Evolutionary conservation across 1,284 basidiomycete genomes (phyloP).

Genomic region (Pholiota adiposa): DNA sequence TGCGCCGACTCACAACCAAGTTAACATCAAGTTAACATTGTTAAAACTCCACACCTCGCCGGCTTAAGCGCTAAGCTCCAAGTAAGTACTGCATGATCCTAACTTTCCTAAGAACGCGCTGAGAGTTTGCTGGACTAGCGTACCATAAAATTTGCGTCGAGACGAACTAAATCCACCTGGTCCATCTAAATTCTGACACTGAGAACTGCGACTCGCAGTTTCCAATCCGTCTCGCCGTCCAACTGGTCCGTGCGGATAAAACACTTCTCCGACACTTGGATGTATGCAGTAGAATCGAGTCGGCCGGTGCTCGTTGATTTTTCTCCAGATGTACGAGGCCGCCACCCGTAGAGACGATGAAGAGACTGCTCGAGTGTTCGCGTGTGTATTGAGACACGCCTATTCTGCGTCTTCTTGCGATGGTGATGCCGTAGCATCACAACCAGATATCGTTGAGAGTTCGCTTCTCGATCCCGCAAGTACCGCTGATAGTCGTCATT

Average conservation of each 20-base stretch:
- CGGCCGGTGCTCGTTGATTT: conserved; percentile 96
- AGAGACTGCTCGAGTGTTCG: conserved; percentile 78
- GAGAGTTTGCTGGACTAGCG: conserved; percentile 19
- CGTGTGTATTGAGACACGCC: conserved; percentile 42
- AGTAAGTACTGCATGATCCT: no score
- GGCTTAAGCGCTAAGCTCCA: no score
- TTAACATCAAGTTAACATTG: no score
- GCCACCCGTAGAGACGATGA: conserved; percentile 88
- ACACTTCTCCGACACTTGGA: conserved; percentile 87
- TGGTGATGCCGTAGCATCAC: conserved; percentile 56
- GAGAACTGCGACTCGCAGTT: conserved; percentile 88
- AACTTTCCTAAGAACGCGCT: conserved; percentile 2
- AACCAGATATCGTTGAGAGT: conserved; percentile 89
- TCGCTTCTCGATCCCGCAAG: conserved; percentile 91
- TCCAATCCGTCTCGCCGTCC: conserved; percentile 99
- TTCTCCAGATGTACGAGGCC: conserved; percentile 94
- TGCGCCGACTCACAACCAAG: no score
- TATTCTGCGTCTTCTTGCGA: conserved; percentile 37
- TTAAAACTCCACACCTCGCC: no score
- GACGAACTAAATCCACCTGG: conserved; percentile 67
- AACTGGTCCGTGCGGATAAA: conserved; percentile 98
- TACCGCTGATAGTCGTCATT: conserved; percentile 97
- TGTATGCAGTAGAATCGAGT: conserved; percentile 90
- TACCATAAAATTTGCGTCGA: conserved; percentile 88
- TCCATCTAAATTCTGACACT: conserved; percentile 82